phyloP scores from a whole-genome alignment of 805 yeast genomes.

The Yarrowia sp. region DNA sequence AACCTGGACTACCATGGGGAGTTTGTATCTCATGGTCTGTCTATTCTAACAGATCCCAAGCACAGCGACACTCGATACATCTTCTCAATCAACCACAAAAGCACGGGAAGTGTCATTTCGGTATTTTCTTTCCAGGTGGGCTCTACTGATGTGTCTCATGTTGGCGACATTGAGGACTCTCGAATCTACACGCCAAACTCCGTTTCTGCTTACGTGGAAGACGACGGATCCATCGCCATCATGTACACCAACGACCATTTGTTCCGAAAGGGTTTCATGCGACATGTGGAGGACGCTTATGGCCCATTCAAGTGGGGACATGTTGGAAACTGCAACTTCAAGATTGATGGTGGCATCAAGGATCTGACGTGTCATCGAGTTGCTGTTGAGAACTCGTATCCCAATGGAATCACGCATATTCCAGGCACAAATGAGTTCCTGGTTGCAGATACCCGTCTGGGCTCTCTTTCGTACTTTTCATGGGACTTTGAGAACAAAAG shows the following conservation, averaged over 20 bases:
- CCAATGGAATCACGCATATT: slow-evolving; percentile 5
- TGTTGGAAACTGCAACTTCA: slow-evolving; percentile 12
- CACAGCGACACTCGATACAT: background rate
- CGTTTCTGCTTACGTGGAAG: background rate
- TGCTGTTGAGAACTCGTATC: slow-evolving; percentile 7
- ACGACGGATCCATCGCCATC: background rate
- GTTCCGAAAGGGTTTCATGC: slow-evolving; percentile 3
- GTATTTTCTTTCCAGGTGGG: background rate
- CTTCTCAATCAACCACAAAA: slow-evolving; percentile 9
- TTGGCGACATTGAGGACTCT: slow-evolving; percentile 3
- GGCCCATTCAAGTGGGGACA: slow-evolving; percentile 11
- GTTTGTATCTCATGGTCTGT: slow-evolving; percentile 14
- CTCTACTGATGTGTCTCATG: background rate
- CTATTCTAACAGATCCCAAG: background rate
- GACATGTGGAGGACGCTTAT: background rate
- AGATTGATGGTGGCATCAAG: slow-evolving; percentile 3
- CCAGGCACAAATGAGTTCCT: background rate
- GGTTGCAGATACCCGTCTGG: slow-evolving; percentile 3
- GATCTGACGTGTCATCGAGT: background rate
- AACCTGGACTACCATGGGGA: slow-evolving; percentile 2
- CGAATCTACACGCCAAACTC: slow-evolving; percentile 2
- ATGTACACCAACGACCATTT: slow-evolving; percentile 17
- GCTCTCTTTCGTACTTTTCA: background rate
- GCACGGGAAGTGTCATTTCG: slow-evolving; percentile 9
- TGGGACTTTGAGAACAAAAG: background rate